Evolutionary conservation across 2,329 filamentous ascomycete genomes (phyloP).

Genomic region (Aspergillus ibericus): DNA sequence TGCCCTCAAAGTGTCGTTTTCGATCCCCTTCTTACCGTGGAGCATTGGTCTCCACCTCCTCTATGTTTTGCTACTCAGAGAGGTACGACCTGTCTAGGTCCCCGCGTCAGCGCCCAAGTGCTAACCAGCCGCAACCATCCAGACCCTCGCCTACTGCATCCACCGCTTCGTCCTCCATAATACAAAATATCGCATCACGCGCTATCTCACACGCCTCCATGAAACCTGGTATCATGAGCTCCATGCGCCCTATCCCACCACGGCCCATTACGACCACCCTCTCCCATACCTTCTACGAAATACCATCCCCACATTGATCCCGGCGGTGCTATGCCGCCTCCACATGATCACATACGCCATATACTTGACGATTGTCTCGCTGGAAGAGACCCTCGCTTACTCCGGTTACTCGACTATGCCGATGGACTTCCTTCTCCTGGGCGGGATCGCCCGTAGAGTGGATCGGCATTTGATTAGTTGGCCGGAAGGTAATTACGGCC

Average conservation of each 20-base stretch:
- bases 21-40: conserved; percentile 64
- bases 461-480: conserved; percentile 55
- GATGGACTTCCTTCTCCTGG: conserved; percentile 55
- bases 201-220: conserved; percentile 55
- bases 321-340: conserved; percentile 58
- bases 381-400: conserved; percentile 62
- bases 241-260: conserved; percentile 55
- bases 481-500: conserved; percentile 48
- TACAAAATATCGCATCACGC: conserved; percentile 31
- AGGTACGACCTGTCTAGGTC: conserved; percentile 45
- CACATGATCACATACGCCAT: conserved; percentile 62
- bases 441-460: conserved; percentile 58
- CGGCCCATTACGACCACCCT: conserved; percentile 63
- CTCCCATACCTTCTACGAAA: conserved; percentile 53
- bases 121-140: conserved; percentile 1
- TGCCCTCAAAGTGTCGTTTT: conserved; percentile 58
- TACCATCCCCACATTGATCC: conserved; percentile 58
- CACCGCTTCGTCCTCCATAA: conserved; percentile 72
- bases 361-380: conserved; percentile 54
- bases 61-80: conserved; percentile 56
- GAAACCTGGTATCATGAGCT: conserved; percentile 58
- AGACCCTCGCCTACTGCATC: conserved; percentile 60
- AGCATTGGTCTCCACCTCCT: conserved; percentile 57
- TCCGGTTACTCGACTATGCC: conserved; percentile 61
- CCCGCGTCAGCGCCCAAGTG: background rate